phyloP scores from a whole-genome alignment of 805 yeast genomes.

The Candida gorgasii region DNA sequence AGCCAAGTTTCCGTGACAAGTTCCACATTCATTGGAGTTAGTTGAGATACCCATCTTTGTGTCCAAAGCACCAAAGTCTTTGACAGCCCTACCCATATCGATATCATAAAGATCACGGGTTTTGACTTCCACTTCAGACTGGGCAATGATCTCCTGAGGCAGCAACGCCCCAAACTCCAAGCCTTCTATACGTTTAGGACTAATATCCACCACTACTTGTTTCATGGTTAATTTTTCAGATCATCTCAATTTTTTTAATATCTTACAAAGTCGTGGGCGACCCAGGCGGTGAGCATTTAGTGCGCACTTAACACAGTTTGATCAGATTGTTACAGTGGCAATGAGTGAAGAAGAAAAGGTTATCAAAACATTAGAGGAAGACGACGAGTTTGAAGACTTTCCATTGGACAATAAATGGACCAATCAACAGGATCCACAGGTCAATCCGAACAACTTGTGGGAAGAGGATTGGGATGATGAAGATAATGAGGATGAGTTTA shows the following conservation, averaged over 20 bases:
- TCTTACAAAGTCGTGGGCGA: background rate
- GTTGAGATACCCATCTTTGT: constrained; percentile 92
- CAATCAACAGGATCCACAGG: constrained; percentile 52
- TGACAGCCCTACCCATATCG: constrained; percentile 85
- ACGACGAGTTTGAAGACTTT: constrained; percentile 96
- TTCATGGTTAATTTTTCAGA: constrained; percentile 28
- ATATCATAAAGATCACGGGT: constrained; percentile 91
- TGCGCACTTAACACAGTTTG: background rate
- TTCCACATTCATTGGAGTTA: constrained; percentile 79
- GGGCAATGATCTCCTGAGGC: constrained; percentile 86
- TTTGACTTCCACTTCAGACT: constrained; percentile 90
- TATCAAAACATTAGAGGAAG: constrained; percentile 84
- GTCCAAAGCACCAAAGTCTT: constrained; percentile 84
- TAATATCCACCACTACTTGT: constrained; percentile 65
- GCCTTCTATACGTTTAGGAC: constrained; percentile 89
- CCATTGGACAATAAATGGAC: constrained; percentile 84
- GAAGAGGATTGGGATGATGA: constrained; percentile 98
- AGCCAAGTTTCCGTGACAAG: constrained; percentile 90
- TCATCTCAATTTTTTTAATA: constrained; percentile 1
- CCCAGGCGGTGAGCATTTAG: background rate
- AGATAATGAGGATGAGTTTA: constrained; percentile 88
- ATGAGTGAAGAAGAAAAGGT: constrained; percentile 28
- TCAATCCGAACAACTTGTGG: constrained; percentile 71
- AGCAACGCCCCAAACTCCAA: constrained; percentile 92
- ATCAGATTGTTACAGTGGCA: background rate